phyloP scores from a whole-genome alignment of 345 rosid genomes.

The Syzygium grande region DNA sequence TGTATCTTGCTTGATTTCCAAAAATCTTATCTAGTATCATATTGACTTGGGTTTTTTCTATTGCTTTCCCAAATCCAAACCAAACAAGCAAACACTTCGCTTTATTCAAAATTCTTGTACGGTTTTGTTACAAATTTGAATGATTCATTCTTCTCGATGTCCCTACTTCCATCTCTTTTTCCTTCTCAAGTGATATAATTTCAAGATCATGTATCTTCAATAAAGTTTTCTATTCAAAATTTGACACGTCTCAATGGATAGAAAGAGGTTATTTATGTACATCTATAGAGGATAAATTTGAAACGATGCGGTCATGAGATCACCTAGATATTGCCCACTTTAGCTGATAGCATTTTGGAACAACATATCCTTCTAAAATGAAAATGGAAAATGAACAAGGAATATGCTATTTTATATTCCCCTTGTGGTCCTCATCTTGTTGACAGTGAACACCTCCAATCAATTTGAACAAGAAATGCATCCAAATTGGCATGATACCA shows the following conservation, averaged over 20 bases:
- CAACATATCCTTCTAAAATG: not conserved
- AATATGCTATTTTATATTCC: not conserved
- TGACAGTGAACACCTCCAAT: not conserved
- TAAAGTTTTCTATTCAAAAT: not conserved
- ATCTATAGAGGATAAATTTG: no score
- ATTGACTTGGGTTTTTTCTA: not conserved
- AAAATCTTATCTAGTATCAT: not conserved
- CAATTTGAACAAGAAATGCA: not conserved
- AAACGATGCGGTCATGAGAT: not conserved
- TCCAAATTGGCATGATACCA: not conserved
- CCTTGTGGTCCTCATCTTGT: not conserved
- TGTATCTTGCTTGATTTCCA: not conserved
- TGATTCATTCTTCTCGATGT: not conserved
- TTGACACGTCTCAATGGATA: not conserved
- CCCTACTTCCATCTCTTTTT: not conserved
- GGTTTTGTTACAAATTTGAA: not conserved
- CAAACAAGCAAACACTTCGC: not conserved
- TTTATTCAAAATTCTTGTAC: no score
- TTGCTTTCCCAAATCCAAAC: not conserved
- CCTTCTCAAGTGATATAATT: not conserved
- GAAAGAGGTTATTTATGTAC: no score
- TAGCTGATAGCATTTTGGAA: not conserved
- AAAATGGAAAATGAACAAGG: not conserved
- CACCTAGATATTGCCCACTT: not conserved
- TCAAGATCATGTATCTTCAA: not conserved